These are phyloP conservation scores for Ramularia endophylla DNA, from an alignment of 2,329 filamentous ascomycete genomes.

Conservation along the genomic window DNA sequence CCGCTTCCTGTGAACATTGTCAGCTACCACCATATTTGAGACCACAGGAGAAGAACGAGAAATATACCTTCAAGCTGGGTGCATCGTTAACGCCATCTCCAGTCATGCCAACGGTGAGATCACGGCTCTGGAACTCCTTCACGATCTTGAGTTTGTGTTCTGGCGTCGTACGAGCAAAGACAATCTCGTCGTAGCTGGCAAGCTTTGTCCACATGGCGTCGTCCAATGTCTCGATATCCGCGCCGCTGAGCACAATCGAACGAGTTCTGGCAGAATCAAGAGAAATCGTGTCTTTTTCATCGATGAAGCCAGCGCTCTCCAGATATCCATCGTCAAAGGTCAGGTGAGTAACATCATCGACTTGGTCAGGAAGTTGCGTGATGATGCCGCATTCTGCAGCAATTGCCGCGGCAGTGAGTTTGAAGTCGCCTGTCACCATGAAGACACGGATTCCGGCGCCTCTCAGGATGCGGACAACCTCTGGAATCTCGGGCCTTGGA, in stretches of 20 bases:
- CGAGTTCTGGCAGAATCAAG: constrained; percentile 6
- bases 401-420: constrained; percentile 67
- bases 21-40: neutral
- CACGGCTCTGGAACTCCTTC: constrained; percentile 61
- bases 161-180: constrained; percentile 70
- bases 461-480: constrained; percentile 56
- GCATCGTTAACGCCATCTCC: constrained; percentile 45
- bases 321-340: constrained; percentile 26
- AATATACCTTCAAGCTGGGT: constrained; percentile 42
- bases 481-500: constrained; percentile 54
- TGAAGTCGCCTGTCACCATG: constrained; percentile 78
- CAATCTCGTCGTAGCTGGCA: constrained; percentile 61
- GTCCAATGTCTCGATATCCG: constrained; percentile 60
- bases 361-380: constrained; percentile 42
- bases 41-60: constrained; percentile 15
- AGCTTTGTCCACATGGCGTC: constrained; percentile 65
- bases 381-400: constrained; percentile 68
- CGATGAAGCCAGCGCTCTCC: constrained; percentile 25
- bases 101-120: constrained; percentile 52
- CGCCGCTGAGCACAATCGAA: constrained; percentile 56
- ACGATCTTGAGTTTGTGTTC: constrained; percentile 77
- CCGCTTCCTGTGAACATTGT: constrained; percentile 36
- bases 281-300: constrained; percentile 14
- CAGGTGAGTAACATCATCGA: constrained; percentile 53
- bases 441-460: constrained; percentile 68